These are phyloP conservation scores for Jatropha podagrica DNA, from an alignment of 441 rosid genomes.

Conservation along the genomic window DNA sequence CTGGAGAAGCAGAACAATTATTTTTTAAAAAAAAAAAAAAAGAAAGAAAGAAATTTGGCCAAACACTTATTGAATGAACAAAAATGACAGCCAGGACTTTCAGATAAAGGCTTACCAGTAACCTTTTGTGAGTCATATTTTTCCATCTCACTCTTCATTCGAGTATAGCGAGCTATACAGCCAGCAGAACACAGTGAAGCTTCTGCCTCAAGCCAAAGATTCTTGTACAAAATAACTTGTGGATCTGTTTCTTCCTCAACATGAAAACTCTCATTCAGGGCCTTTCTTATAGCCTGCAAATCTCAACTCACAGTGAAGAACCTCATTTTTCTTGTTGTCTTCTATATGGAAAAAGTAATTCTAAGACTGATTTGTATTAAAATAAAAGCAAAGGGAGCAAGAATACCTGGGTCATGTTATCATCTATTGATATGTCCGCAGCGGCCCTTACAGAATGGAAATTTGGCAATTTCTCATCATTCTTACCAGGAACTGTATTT, in stretches of 20 bases:
- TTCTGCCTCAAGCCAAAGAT: conserved; percentile 97
- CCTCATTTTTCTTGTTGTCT: conserved; percentile 7
- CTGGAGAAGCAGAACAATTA: too few species aligned
- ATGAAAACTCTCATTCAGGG: conserved; percentile 60
- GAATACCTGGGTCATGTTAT: conserved; percentile 65
- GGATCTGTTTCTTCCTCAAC: conserved; percentile 53
- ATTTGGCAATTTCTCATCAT: conserved; percentile 27
- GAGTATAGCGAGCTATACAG: conserved; percentile 68
- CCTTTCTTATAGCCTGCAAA: conserved; percentile 72
- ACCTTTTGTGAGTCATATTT: conserved; percentile 31
- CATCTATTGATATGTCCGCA: conserved; percentile 38
- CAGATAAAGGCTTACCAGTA: conserved; percentile 39
- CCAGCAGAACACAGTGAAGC: conserved; percentile 74
- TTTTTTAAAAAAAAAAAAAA: neutral
- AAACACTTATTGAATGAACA: neutral
- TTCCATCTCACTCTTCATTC: conserved; percentile 56
- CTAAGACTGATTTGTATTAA: neutral
- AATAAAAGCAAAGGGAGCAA: conserved; percentile 15
- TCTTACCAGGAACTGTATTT: conserved; percentile 19
- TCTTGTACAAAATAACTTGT: conserved; percentile 68
- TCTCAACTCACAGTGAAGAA: conserved; percentile 18
- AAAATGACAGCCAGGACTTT: neutral
- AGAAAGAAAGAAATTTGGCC: conserved; percentile 12
- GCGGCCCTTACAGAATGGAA: conserved; percentile 23
- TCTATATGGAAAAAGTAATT: neutral